A percentile compares a stretch with the other conserved stretches of the same genome.
Conservation (phyloP, 805 yeast species). For the Nakazawaea anatomiae region DNA sequence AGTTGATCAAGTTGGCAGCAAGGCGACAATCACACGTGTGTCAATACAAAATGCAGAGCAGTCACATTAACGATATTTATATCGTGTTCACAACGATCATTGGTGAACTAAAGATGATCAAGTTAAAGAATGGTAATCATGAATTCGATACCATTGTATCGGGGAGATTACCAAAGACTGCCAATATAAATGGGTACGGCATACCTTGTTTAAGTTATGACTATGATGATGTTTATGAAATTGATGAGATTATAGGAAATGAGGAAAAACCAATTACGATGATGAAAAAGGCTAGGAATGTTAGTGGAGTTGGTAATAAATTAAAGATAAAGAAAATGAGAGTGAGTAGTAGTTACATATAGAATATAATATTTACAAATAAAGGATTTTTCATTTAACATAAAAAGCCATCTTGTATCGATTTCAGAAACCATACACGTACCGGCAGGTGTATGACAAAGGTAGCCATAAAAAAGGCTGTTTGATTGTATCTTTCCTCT, state of each 20-base stretch:
- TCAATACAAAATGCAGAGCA: not conserved
- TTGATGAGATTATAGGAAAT: not conserved
- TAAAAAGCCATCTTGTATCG: too few relatives aligned
- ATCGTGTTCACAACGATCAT: conserved; percentile 5
- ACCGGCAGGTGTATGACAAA: too few relatives aligned
- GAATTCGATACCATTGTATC: not conserved
- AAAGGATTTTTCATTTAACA: too few relatives aligned
- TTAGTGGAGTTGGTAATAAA: not conserved
- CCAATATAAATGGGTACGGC: not conserved
- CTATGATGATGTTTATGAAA: not conserved
- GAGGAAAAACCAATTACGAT: not conserved
- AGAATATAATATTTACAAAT: not conserved
- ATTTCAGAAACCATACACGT: too few relatives aligned
- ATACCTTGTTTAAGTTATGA: conserved; percentile 1
- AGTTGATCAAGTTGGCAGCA: conserved; percentile 1
- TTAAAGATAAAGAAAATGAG: not conserved
- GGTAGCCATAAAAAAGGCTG: too few relatives aligned
- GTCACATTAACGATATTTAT: not conserved
- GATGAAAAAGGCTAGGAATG: not conserved
- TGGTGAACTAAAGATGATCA: conserved; percentile 4
- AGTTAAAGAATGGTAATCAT: not conserved
- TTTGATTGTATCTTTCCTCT: too few relatives aligned
- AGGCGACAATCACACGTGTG: conserved; percentile 1
- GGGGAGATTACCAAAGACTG: not conserved
- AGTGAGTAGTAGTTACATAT: not conserved